phyloP scores from a whole-genome alignment of 2,329 filamentous ascomycete genomes.

The Penicillium sp. region DNA sequence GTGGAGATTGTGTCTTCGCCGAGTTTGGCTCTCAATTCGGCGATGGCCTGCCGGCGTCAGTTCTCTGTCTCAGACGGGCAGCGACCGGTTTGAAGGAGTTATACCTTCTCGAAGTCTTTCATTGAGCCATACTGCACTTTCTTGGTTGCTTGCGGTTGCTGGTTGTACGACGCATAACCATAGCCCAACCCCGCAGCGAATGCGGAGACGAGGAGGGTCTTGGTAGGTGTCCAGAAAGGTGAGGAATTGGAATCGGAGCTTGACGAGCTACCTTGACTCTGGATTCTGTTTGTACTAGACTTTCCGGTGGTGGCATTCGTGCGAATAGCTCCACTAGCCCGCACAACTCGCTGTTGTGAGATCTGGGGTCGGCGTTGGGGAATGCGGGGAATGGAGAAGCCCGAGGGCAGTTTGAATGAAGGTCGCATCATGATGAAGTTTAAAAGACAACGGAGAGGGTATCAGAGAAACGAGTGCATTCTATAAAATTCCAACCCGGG shows the following conservation, averaged over 20 bases:
- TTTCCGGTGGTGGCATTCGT: neutral
- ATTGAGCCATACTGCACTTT: slow-evolving; percentile 39
- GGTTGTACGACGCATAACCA: slow-evolving; percentile 46
- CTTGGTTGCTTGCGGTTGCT: slow-evolving; percentile 16
- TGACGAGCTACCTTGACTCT: slow-evolving; percentile 13
- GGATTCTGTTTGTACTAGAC: slow-evolving; percentile 17
- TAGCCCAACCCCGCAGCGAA: slow-evolving; percentile 55
- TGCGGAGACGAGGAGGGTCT: slow-evolving; percentile 49
- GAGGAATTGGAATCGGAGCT: slow-evolving; percentile 13
- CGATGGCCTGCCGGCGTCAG: slow-evolving; percentile 49
- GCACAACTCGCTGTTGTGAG: slow-evolving; percentile 5
- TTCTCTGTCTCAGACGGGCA: neutral
- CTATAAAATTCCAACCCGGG: neutral
- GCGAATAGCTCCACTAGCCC: slow-evolving; percentile 13
- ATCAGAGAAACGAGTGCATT: neutral
- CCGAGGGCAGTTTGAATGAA: slow-evolving; percentile 20
- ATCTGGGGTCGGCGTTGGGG: slow-evolving; percentile 21
- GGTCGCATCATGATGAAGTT: slow-evolving; percentile 22
- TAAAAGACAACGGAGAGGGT: neutral
- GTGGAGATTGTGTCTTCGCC: slow-evolving; percentile 62
- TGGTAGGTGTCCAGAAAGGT: slow-evolving; percentile 43
- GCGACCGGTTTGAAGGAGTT: neutral
- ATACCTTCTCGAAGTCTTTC: slow-evolving; percentile 42
- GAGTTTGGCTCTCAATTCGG: slow-evolving; percentile 52
- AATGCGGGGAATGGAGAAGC: slow-evolving; percentile 29